Base-by-base conservation (phyloP, 257 asterid species). In the Plantago ovata region DNA sequence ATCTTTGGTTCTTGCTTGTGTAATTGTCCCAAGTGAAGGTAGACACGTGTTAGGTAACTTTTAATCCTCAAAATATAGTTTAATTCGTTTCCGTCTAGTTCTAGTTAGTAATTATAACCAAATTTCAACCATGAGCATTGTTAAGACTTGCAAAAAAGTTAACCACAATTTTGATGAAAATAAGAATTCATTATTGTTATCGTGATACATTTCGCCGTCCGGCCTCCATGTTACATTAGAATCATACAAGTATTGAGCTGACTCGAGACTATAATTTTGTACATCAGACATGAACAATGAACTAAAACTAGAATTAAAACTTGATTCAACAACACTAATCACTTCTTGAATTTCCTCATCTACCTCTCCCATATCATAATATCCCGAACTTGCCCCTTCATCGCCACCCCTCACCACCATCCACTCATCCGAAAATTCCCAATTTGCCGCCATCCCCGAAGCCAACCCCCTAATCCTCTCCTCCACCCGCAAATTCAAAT, bases 361-460 rank as follows among this genome's bases (percentile, higher is more conserved):
- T 47, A 15, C 53, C 28, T 11, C 6, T 18, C 53, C 28, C 49
- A 51, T 59, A 19, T 53, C 53, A 3, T 0, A n/a, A 52, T 12
- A 41, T 58, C 15, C 72, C 68, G 65, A 68, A 2, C 68, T 42
- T 42, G 61, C 53, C 75, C 79, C 79, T 61, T 15, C 74, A 24
- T 15, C 79, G 8, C 56, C 3, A 10, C 63, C 63, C 62, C 87
- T 71, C 70, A 80, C 87, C 53, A 62, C 65, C 49, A 72, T 7
- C 92, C 87, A 80, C 2, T 77, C 76, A 36, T 74, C 84, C 0
- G 69, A 68, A 0, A 71, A 64, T 62, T 78, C 88, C 85, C 88
- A 84, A 71, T 73, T 58, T 32, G 69, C 71, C 71, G 79, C 75
- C 36, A 28, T 9, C 3, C 24, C 69, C 0, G 74, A 60, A 7